phyloP scores from a whole-genome alignment of 2,329 filamentous ascomycete genomes.

The Trichophyton simii region DNA sequence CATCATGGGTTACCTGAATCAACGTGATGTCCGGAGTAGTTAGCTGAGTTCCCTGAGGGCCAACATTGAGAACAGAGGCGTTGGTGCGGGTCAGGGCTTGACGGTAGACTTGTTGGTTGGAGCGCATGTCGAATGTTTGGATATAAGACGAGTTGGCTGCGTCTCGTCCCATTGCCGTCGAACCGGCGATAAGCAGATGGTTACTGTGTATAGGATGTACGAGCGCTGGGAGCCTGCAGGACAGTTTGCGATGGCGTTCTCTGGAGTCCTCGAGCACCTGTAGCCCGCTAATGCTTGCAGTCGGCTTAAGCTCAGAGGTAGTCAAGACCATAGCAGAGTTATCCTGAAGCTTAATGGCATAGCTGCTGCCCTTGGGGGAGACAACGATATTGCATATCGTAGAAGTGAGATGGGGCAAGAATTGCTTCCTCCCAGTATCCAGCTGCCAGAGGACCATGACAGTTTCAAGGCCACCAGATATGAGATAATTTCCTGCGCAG shows the following conservation, averaged over 20 bases:
- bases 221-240: conserved; percentile 41
- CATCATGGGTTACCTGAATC: conserved; percentile 64
- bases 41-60: conserved; percentile 57
- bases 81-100: conserved; percentile 85
- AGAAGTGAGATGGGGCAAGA: conserved; percentile 79
- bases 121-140: conserved; percentile 76
- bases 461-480: conserved; percentile 85
- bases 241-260: conserved; percentile 17
- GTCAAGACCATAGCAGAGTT: conserved; percentile 87
- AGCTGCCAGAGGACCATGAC: conserved; percentile 88
- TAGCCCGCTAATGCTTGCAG: conserved; percentile 70
- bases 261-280: conserved; percentile 38
- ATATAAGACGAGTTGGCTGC: conserved; percentile 47
- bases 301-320: conserved; percentile 76
- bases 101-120: conserved; percentile 63
- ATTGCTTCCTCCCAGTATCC: conserved; percentile 69
- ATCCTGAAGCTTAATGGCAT: conserved; percentile 74
- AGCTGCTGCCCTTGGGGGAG: conserved; percentile 65
- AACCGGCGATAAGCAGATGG: conserved; percentile 56
- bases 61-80: conserved; percentile 65
- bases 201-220: conserved; percentile 52
- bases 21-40: conserved; percentile 66
- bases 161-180: conserved; percentile 36
- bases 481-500: conserved; percentile 66
- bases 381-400: conserved; percentile 75